Percentiles rank a stretch among this genome's conserved stretches.
phyloP scores from a whole-genome alignment of 805 yeast genomes.

The Yamadazyma ubonensis region DNA sequence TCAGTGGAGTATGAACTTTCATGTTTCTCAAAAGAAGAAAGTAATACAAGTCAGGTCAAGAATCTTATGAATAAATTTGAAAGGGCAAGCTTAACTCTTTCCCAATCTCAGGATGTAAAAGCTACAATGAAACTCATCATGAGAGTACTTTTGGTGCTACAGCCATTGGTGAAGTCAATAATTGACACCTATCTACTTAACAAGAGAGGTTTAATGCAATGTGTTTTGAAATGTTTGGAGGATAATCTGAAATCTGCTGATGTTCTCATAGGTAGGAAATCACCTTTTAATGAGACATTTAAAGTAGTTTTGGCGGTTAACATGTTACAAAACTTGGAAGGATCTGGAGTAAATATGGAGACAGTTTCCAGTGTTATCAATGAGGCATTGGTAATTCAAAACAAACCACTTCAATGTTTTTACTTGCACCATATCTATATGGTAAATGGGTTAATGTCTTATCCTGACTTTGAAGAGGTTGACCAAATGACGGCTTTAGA shows the following conservation, averaged over 20 bases:
- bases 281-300: not conserved
- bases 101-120: not conserved
- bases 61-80: not conserved
- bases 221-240: constrained; percentile 1
- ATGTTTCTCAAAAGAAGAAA: not conserved
- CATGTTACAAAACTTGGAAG: not conserved
- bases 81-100: not conserved
- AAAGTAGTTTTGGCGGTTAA: not conserved
- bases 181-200: not conserved
- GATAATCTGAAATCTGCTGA: not conserved
- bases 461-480: constrained; percentile 3
- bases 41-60: not conserved
- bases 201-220: constrained; percentile 2
- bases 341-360: not conserved
- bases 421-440: constrained; percentile 9
- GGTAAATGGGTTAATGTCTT: constrained; percentile 3
- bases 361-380: not conserved
- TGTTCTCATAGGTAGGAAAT: not conserved
- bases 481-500: not conserved
- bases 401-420: not conserved
- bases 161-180: not conserved
- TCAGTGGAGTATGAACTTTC: constrained; percentile 3
- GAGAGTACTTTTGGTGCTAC: not conserved
- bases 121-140: not conserved
- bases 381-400: constrained; percentile 1